Evolutionary conservation across 2,329 filamentous ascomycete genomes (phyloP), one percentile per base, ranked within the genome.

Genomic region (Tolypocladium sp.): DNA sequence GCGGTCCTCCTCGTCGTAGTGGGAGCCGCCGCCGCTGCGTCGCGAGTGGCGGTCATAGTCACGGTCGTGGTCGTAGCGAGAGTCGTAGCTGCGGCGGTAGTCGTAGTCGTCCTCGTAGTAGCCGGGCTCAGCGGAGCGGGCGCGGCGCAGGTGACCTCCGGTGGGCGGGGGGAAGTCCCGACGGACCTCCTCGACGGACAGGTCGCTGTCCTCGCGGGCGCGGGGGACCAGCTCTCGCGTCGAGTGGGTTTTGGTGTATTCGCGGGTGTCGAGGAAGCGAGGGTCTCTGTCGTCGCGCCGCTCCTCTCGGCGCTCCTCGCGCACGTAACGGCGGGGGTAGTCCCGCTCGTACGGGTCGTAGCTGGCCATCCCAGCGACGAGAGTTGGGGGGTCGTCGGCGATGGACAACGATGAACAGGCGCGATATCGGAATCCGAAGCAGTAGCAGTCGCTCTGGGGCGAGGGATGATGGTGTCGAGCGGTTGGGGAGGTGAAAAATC

Each of bases 151-250:
- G 61, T 83, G 82, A 58, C 73, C 71, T 61, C 79, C 69, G 12
- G 64, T 64, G n/a, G 87, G 88, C 8, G 91, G 90, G 38, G 90
- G 90, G 68, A 95, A 96, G 66, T 95, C 90, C 65, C 91, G 86
- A 63, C 85, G 85, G 61, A 95, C 85, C 74, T 95, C 90, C 75
- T 96, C 92, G 69, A 95, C 75, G 2, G 87, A 87, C 33, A 88
- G 76, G 53, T 87, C 86, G 72, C 88, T 92, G 68, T 91, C 88
- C 70, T 92, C 87, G 63, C 88, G 86, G 56, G 77, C 70, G 33
- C 82, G 78, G 41, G 82, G 82, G 15, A 87, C 74, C 9, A 87
- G 75, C 49, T 85, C 83, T 60, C 77, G 79, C 37, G 76, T 74
- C 52, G 74, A 71, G 56, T 78, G 72, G 37, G 74, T 71, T 63